These are phyloP conservation scores for Taphrina deformans DNA, from an alignment of 1,139 yeast species.

Conservation along the genomic window DNA sequence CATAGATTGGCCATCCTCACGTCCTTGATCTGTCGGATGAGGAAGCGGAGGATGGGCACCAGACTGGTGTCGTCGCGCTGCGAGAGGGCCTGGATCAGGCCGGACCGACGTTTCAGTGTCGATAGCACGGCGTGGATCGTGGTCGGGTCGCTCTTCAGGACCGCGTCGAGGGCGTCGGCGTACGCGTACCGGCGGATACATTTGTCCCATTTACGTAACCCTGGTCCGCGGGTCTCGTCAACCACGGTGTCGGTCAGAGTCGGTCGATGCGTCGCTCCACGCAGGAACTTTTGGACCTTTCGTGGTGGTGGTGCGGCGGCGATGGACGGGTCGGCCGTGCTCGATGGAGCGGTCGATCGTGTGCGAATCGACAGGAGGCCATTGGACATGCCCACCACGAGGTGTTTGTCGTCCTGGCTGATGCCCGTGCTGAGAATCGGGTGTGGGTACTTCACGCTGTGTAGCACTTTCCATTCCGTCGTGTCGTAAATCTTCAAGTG, in stretches of 20 bases:
- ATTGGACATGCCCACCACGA: constrained; percentile 90
- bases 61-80: constrained; percentile 83
- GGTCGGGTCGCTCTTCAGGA: constrained; percentile 68
- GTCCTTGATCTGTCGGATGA: constrained; percentile 70
- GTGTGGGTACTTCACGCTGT: constrained; percentile 53
- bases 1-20: constrained; percentile 71
- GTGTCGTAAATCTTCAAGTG: constrained; percentile 94
- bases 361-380: constrained; percentile 89
- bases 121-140: constrained; percentile 77
- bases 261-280: constrained; percentile 88
- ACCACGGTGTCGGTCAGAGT: constrained; percentile 78
- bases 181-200: constrained; percentile 84
- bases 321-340: constrained; percentile 36
- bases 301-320: constrained; percentile 37
- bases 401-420: constrained; percentile 75
- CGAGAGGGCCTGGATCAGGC: constrained; percentile 70
- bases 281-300: constrained; percentile 73
- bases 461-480: constrained; percentile 79
- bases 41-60: constrained; percentile 85
- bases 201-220: constrained; percentile 76
- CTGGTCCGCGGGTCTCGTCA: constrained; percentile 55
- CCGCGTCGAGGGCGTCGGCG: constrained; percentile 88
- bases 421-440: constrained; percentile 34
- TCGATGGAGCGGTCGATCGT: constrained; percentile 58
- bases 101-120: constrained; percentile 85